A percentile compares a stretch with the other conserved stretches of the same genome.
Conservation (phyloP, 208 protist genomes). For the Trypanosomatidae sp. region DNA sequence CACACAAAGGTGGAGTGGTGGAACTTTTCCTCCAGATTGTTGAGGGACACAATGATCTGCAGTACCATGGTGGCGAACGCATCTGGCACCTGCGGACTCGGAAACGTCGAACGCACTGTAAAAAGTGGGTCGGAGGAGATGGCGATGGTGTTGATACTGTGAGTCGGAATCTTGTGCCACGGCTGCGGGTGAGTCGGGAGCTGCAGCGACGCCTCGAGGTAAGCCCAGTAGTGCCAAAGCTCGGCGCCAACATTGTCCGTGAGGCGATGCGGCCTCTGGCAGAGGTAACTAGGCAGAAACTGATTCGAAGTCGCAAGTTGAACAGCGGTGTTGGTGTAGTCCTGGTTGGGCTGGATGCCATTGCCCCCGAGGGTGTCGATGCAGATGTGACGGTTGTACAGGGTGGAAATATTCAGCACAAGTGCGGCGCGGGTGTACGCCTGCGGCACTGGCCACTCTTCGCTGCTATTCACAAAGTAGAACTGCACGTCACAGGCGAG, state of each 20-base stretch:
- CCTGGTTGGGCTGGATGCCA: constrained; percentile 72
- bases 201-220: constrained; percentile 30
- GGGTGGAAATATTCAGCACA: constrained; percentile 62
- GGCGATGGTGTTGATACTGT: constrained; percentile 55
- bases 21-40: constrained; percentile 63
- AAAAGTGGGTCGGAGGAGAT: constrained; percentile 33
- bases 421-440: constrained; percentile 52
- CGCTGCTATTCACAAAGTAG: constrained; percentile 53
- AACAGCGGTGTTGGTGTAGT: constrained; percentile 47
- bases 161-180: constrained; percentile 42
- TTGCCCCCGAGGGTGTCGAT: constrained; percentile 51
- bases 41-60: constrained; percentile 48
- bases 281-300: constrained; percentile 35
- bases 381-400: constrained; percentile 45
- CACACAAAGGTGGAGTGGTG: constrained; percentile 75
- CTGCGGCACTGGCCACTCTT: constrained; percentile 53
- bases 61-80: constrained; percentile 19
- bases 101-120: not conserved
- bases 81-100: not conserved
- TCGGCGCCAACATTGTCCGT: not conserved
- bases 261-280: constrained; percentile 23
- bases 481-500: constrained; percentile 63
- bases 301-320: constrained; percentile 1
- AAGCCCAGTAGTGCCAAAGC: constrained; percentile 25
- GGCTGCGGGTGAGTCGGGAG: constrained; percentile 30